Base-by-base conservation (phyloP, 495 filamentous ascomycete species). In the Penicillium dipodomyicola region DNA sequence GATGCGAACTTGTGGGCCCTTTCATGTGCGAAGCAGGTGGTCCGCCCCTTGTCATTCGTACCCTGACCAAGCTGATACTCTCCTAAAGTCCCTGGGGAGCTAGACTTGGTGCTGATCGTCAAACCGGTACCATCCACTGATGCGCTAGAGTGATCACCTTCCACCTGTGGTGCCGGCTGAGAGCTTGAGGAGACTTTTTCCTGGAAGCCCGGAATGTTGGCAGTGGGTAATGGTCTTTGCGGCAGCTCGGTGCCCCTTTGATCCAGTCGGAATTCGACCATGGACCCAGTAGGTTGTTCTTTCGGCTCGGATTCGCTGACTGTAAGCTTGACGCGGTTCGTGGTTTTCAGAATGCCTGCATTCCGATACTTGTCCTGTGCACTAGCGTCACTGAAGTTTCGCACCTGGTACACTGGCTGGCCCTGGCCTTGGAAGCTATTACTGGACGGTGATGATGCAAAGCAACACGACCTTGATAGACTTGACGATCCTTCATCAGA, bases 301-400 rank as follows among this genome's bases (percentile, higher is more conserved):
- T 58, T 54, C 49, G 52, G 48, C 27, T 66, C 63, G n/a, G 57
- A 52, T 53, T 69, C 63, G 49, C 61, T 62, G 44, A 65, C 59
- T 8, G 63, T 72, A 57, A 72, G 71, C 49, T 76, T 69, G 56
- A 72, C 64, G 47, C 68, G 68, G 71, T 74, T 77, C 55, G 74
- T 63, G 62, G 46, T 66, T 52, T 64, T 70, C 37, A 69, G 70
- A 70, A 73, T 73, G 60, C 71, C 68, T 59, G 70, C 74, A 79
- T 77, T 77, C 74, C 72, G 58, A 55, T 67, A 49, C 63, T 47
- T 73, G 63, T 55, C 66, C 64, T 68, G 70, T 61, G 63, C 66
- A 35, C 59, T 64, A 46, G 46, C 61, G 37, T 62, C 57, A 50
- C 65, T 63, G 35, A 30, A 43, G 45, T 40, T 56, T 19, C 55